Evolutionary conservation across 495 filamentous ascomycete genomes (phyloP), one percentile per base, ranked within the genome.

Genomic region (Lasiosphaeria ovina): DNA sequence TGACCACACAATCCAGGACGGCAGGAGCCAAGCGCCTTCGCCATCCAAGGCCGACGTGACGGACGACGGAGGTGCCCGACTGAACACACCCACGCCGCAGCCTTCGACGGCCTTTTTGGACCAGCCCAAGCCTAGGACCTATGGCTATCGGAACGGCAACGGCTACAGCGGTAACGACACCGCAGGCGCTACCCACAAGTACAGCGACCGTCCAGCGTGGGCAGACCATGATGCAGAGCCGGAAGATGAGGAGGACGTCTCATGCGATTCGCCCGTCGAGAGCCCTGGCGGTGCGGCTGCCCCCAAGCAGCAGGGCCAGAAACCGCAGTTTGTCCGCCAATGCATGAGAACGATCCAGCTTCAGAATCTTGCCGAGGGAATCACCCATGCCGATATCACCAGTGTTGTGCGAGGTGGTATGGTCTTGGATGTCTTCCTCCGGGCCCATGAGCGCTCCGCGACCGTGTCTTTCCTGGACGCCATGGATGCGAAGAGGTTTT

Each of bases 391-490:
- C 49, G 89, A 93, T 62, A 79, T 93, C 56, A 78, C 84, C 3
- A 77, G 79, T n/a, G 77, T 79, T 42, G 76, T 93, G 24, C 81
- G 85, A 45, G 90, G 91, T 6, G 91, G 91, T 0, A 76, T 81
- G 63, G 69, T 95, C 6, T 68, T 92, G 7, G 87, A 92, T 65
- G 76, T 92, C 42, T 89, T 83, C 63, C 66, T 92, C 47, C 80
- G 87, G 38, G 69, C 74, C n/a, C 69, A 82, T 44, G 87, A 91
- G 49, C 83, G 80, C 17, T 74, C 74, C 50, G 90, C 86, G 9
- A 85, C 77, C 34, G 79, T 95, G 4, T 89, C 90, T 0, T 93
- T 94, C 67, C 74, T 90, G 17, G 77, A 87, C 38, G 83, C 86
- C 33, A 76, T 78, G 14, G 81, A 82, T 51, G 88, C 88, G 7